phyloP scores from a whole-genome alignment of 1,139 yeast species.

The Candida sojae region DNA sequence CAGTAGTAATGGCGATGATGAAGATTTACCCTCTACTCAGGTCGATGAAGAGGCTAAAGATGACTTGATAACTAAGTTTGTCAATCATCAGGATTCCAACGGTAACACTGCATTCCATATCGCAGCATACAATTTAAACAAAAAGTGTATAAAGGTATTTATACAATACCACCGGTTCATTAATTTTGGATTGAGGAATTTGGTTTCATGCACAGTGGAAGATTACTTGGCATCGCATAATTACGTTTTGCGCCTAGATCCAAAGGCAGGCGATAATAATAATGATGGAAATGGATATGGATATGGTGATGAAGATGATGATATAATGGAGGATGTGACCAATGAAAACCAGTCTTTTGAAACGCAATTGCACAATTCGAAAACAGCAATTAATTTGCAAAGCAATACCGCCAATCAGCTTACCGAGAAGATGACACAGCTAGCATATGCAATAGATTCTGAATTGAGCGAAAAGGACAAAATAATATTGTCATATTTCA shows the following conservation, averaged over 20 bases:
- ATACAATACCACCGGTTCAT: slow-evolving; percentile 73
- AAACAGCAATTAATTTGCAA: slow-evolving; percentile 38
- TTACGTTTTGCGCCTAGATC: slow-evolving; percentile 29
- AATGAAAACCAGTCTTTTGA: slow-evolving; percentile 37
- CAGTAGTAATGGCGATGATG: slow-evolving; percentile 17
- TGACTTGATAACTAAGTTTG: slow-evolving; percentile 58
- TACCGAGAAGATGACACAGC: slow-evolving; percentile 42
- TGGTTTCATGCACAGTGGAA: slow-evolving; percentile 72
- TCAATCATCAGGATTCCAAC: slow-evolving; percentile 75
- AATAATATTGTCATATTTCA: slow-evolving; percentile 29
- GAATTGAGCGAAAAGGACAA: slow-evolving; percentile 45
- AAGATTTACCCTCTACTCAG: slow-evolving; percentile 11
- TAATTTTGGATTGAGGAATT: slow-evolving; percentile 61
- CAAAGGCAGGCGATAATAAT: slow-evolving; percentile 14
- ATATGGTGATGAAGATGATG: slow-evolving; percentile 7
- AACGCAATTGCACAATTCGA: slow-evolving; percentile 38
- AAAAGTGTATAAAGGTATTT: slow-evolving; percentile 72
- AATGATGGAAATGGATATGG: neutral
- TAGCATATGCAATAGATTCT: slow-evolving; percentile 41
- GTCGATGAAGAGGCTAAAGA: slow-evolving; percentile 17
- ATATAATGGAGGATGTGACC: slow-evolving; percentile 12
- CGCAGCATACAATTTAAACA: slow-evolving; percentile 73
- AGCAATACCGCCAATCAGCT: slow-evolving; percentile 35
- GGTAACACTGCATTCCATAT: slow-evolving; percentile 91
- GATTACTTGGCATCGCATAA: slow-evolving; percentile 56